Percentiles rank a stretch among this genome's conserved stretches.
Conservation (phyloP, 2,329 filamentous ascomycete species). For the Xylariales sp. region DNA sequence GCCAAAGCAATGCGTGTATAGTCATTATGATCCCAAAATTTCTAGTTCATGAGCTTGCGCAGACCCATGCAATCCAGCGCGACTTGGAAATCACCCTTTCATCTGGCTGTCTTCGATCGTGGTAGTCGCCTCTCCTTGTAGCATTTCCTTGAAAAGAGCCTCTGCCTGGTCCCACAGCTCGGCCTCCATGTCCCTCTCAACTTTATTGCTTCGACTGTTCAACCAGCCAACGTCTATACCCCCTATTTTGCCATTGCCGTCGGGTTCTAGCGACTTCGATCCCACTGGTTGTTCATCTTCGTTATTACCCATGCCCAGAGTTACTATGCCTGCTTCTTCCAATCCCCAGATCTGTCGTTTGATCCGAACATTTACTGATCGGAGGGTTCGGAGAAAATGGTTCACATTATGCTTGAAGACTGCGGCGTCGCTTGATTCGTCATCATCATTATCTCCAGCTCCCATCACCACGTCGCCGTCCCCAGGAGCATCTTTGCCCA, state of each 20-base stretch:
- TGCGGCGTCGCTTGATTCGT: slow-evolving; percentile 38
- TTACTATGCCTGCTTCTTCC: slow-evolving; percentile 75
- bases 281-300: slow-evolving; percentile 18
- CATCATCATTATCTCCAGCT: slow-evolving; percentile 5
- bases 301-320: slow-evolving; percentile 29
- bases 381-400: slow-evolving; percentile 68
- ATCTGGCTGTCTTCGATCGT: slow-evolving; percentile 1
- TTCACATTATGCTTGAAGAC: slow-evolving; percentile 57
- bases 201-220: slow-evolving; percentile 78
- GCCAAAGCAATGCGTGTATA: too few species aligned
- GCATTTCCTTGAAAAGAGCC: slow-evolving; percentile 4
- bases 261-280: slow-evolving; percentile 3
- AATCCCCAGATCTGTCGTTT: slow-evolving; percentile 73
- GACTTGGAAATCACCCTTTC: neutral
- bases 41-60: too few species aligned
- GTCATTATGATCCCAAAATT: too few species aligned
- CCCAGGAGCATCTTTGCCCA: slow-evolving; percentile 45
- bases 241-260: slow-evolving; percentile 50
- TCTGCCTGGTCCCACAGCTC: slow-evolving; percentile 60
- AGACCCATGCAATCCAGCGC: too few species aligned
- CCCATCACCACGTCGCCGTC: slow-evolving; percentile 10
- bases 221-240: slow-evolving; percentile 81
- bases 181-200: slow-evolving; percentile 77
- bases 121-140: neutral
- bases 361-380: slow-evolving; percentile 69